Evolutionary conservation across 495 filamentous ascomycete species (phyloP), one percentile per base, ranked within the genome.

Genomic region (Podospora tetraspora): DNA sequence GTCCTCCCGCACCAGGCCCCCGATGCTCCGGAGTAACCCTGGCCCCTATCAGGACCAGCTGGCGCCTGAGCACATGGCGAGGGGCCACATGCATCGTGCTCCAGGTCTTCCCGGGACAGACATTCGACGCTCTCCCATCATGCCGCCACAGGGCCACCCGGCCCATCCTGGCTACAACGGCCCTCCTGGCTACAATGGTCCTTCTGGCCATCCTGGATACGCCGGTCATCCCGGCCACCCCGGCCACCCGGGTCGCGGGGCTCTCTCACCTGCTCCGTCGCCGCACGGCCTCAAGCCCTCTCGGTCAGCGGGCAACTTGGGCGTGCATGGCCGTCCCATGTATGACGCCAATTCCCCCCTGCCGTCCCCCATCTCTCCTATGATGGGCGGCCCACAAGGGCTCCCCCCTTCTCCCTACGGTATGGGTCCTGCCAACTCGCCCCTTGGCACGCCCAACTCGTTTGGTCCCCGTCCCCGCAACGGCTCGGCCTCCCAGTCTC

Each of bases 141-240:
- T 83, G 81, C 81, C 72, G 59, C 87, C 66, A 71, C 87, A 74
- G 76, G 86, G 71, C 70, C 87, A 78, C 56, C 63, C 68, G 80
- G 70, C 72, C 30, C 37, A 43, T 12, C 43, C 43, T 7, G 43
- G 43, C 43, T 9, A 52, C 19, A 5, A 5, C 8, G 37, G 37
- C 2, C 16, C 16, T 43, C 12, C 43, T 7, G 43, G 43, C 43
- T 9, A n/a, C 43, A 5, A 5, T 19, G 37, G 37, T 7, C 16
- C 16, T 43, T 8, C 37, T n/a, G 37, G 37, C 6, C 43, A 52
- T 52, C 43, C 43, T 19, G 37, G 16, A 52, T 52, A 52, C 16
- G 37, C 25, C 11, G 32, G 32, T 3, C 32, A 34, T 34, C 32
- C 43, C 19, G 43, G 43, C 7, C 43, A 52, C 5, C 43, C 43